Evolutionary conservation across 2,329 filamentous ascomycete species (phyloP).

Genomic region (Alternaria gansuensis): DNA sequence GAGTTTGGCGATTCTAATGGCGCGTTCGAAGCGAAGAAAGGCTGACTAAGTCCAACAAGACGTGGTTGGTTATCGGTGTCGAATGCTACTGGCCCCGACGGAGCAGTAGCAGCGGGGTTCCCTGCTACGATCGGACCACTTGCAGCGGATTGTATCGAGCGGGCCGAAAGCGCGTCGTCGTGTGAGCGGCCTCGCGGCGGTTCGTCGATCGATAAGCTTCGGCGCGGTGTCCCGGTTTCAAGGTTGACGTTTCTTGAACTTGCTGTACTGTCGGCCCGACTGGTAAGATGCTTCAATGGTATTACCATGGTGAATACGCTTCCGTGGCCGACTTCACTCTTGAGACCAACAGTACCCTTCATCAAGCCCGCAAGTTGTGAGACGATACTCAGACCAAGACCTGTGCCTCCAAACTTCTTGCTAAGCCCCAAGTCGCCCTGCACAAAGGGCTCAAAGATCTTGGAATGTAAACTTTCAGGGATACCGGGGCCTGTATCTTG

Average conservation of each 20-base stretch:
- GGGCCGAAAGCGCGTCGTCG: slow-evolving; percentile 46
- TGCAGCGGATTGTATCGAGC: slow-evolving; percentile 45
- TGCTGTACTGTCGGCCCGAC: slow-evolving; percentile 66
- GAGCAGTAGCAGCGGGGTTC: slow-evolving; percentile 23
- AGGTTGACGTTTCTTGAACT: slow-evolving; percentile 47
- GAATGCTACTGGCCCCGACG: slow-evolving; percentile 53
- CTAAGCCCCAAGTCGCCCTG: slow-evolving; percentile 90
- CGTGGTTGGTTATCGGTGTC: slow-evolving; percentile 75
- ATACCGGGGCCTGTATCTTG: slow-evolving; percentile 90
- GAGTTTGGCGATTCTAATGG: slow-evolving; percentile 64
- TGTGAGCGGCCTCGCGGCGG: slow-evolving; percentile 25
- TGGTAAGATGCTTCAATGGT: slow-evolving; percentile 78
- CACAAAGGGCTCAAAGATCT: slow-evolving; percentile 93
- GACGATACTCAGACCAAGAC: slow-evolving; percentile 87
- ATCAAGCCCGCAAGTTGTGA: slow-evolving; percentile 85
- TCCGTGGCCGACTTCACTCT: slow-evolving; percentile 75
- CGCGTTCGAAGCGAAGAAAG: slow-evolving; percentile 71
- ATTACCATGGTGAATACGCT: slow-evolving; percentile 85
- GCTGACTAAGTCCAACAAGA: slow-evolving; percentile 81
- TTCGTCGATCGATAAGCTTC: slow-evolving; percentile 43
- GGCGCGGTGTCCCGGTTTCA: slow-evolving; percentile 36
- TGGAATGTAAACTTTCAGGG: slow-evolving; percentile 75
- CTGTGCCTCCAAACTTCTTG: slow-evolving; percentile 90
- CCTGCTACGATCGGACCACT: slow-evolving; percentile 31
- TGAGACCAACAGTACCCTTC: slow-evolving; percentile 77